These are phyloP conservation scores for Huntiella moniliformis DNA, from an alignment of 2,329 filamentous ascomycete genomes.

Conservation along the genomic window DNA sequence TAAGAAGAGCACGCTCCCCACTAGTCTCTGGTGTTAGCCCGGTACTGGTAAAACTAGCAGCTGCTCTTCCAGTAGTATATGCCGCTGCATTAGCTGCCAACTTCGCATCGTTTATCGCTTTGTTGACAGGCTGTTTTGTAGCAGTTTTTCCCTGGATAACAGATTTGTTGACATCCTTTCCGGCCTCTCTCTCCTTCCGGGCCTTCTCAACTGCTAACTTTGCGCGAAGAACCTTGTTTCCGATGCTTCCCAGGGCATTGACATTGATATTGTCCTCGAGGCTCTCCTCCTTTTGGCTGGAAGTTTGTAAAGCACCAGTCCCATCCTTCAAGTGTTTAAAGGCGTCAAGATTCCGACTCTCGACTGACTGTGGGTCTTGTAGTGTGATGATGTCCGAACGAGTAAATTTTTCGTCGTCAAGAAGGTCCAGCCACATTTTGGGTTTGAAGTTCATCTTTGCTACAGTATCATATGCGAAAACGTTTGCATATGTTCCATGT, in stretches of 20 bases:
- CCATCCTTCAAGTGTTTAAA: slow-evolving; percentile 87
- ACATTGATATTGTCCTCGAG: slow-evolving; percentile 56
- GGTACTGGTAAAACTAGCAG: slow-evolving; percentile 88
- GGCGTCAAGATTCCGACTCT: slow-evolving; percentile 60
- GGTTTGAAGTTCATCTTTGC: slow-evolving; percentile 90
- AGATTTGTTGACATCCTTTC: slow-evolving; percentile 34
- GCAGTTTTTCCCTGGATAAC: slow-evolving; percentile 20
- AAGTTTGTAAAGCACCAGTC: slow-evolving; percentile 44
- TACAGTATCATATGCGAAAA: slow-evolving; percentile 90
- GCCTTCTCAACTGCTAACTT: slow-evolving; percentile 89
- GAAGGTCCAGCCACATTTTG: slow-evolving; percentile 84
- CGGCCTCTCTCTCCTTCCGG: slow-evolving; percentile 49
- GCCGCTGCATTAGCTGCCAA: slow-evolving; percentile 67
- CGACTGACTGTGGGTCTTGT: slow-evolving; percentile 85
- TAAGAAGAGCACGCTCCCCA: slow-evolving; percentile 65
- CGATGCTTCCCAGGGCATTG: slow-evolving; percentile 56
- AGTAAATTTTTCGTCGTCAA: slow-evolving; percentile 71
- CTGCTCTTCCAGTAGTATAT: slow-evolving; percentile 79
- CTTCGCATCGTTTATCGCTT: slow-evolving; percentile 37
- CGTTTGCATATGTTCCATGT: slow-evolving; percentile 70
- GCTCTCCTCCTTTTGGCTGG: slow-evolving; percentile 50
- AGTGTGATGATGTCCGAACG: slow-evolving; percentile 88
- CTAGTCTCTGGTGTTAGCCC: slow-evolving; percentile 85
- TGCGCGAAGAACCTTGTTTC: slow-evolving; percentile 70
- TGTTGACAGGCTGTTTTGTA: slow-evolving; percentile 8